Base-by-base conservation (phyloP, 108 stramenopile species). In the Phaeodactylum tricornutum region DNA sequence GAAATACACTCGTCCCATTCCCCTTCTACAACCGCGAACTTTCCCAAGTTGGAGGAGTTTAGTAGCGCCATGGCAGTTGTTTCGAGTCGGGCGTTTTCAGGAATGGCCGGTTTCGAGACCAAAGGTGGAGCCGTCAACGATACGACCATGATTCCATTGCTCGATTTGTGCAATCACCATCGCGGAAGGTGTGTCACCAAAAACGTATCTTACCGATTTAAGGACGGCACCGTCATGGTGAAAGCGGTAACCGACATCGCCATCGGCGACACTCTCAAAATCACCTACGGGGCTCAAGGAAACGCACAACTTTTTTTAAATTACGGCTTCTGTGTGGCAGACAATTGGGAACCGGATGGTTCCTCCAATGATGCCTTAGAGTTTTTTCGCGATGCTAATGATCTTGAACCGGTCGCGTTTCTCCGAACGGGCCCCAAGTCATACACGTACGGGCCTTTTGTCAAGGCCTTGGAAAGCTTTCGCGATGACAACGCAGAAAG, bases 321-420 rank as follows among this genome's bases (percentile, higher is more conserved):
- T 29, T 89, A 89, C 57, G 87, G 87, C 17, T 89, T 89, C 54
- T 64, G 62, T 34, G 72, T 89, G 28, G 39, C 52, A 11, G 51
- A 77, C 43, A 89, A 89, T 52, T 19, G 73, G 0, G 83, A 89
- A 52, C 83, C 87, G 29, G 87, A 89, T 66, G 87, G 87, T 26
- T 82, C 80, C 4, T 82, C 77, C 38, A 89, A 89, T 54, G 87
- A 89, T 68, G 47, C 81, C 7, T 31, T 80, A 15, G 79, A 82
- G 52, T 67, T 84, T 45, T 4, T 20, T 6, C 32, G 21, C 12
- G n/a, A 26, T 6, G 46, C 39, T 49, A 32, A 29, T 67, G 11
- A 42, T 48, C n/a, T n/a, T n/a, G n/a, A 33, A 32, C 34, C 11
- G 29, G 47, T 37, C 8, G 36, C 48, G 36, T 30, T 29, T 47